Base-by-base conservation (phyloP, 1,284 basidiomycete genomes). In the Papiliotrema nemorosa region DNA sequence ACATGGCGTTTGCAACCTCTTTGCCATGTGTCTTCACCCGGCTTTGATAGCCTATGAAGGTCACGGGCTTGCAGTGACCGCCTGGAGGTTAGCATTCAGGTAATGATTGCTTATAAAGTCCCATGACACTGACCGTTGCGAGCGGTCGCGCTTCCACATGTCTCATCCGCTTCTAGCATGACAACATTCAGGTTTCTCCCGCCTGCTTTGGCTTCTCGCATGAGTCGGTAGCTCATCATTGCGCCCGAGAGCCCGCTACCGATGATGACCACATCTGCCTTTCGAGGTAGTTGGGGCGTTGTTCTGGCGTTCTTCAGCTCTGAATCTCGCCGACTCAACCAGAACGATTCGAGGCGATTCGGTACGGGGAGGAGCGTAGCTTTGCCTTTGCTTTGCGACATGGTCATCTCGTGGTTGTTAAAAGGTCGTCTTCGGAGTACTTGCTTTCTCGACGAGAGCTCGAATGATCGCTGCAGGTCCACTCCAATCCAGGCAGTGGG, bases 41-140 rank as follows among this genome's bases (percentile, higher is more conserved):
- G 27, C 0, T 62, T 60, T 43, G 26, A 48, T 66, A 71, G 1
- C 69, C 69, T 38, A 70, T 50, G 34, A 58, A 62, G 0, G 62
- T 61, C 20, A 69, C 59, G 2, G 67, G 67, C 18, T 67, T 66
- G 41, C 67, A 71, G 40, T 73, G 69, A 5, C 70, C 70, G 4
- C 69, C 57, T 50, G 31, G 18, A 14, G 20, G n/a, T 34, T 33
- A 5, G 5, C 20, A 5, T 3, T 31, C n/a, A 12, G 43, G 14
- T 26, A 9, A 3, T 5, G 18, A 26, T 14, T 25, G 25, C 26
- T 21, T 18, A 40, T 10, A 25, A 21, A 21, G 20, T 26, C 24
- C 22, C 26, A n/a, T 9, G 27, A 14, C 5, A 52, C 61, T 26
- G 45, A 63, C 63, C 70, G 53, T 73, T 69, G 3, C 70, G 50